Evolutionary conservation across 1,139 yeast species (phyloP).

Genomic region (Yamadazyma sp.): DNA sequence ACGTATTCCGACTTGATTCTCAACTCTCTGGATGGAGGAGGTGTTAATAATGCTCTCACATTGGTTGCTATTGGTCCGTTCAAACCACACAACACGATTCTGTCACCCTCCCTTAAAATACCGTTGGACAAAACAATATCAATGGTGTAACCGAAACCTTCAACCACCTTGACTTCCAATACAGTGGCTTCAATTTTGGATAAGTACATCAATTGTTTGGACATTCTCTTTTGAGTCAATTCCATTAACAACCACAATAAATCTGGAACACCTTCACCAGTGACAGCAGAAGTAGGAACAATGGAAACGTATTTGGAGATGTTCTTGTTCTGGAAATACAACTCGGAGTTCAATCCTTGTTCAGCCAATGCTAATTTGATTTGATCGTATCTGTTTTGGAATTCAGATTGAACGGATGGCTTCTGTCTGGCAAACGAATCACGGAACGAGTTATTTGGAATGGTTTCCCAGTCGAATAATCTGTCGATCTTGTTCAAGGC

Average conservation of each 20-base stretch:
- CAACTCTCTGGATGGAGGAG: constrained; percentile 95
- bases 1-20: constrained; percentile 93
- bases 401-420: constrained; percentile 86
- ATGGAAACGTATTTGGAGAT: constrained; percentile 90
- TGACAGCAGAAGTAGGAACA: constrained; percentile 97
- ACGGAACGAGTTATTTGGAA: constrained; percentile 92
- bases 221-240: constrained; percentile 97
- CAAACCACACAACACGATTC: constrained; percentile 94
- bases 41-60: constrained; percentile 92
- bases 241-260: constrained; percentile 92
- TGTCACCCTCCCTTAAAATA: constrained; percentile 89
- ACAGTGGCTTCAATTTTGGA: constrained; percentile 93
- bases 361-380: constrained; percentile 92
- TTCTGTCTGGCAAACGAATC: constrained; percentile 84
- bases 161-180: constrained; percentile 96
- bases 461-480: constrained; percentile 88
- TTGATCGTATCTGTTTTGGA: constrained; percentile 80
- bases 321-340: constrained; percentile 92
- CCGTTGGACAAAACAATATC: constrained; percentile 97
- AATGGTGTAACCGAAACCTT: constrained; percentile 98
- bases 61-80: constrained; percentile 99
- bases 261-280: constrained; percentile 99
- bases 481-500: constrained; percentile 98
- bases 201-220: constrained; percentile 95
- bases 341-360: constrained; percentile 97